Evolutionary conservation across 2,329 filamentous ascomycete species (phyloP), one percentile per base, ranked within the genome.

Genomic region (Alternaria triticimaculans): DNA sequence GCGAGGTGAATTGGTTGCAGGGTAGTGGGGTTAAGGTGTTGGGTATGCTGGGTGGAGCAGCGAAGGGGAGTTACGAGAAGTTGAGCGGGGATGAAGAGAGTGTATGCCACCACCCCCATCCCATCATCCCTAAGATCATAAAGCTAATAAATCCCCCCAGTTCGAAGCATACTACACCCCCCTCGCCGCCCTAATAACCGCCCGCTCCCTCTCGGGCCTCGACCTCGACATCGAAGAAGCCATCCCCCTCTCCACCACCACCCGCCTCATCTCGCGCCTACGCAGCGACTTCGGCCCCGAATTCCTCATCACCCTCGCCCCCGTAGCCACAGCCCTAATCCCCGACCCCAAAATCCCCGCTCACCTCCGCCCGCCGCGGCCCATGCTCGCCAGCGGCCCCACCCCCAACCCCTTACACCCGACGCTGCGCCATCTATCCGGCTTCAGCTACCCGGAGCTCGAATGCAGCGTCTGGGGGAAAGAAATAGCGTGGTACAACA

Each of bases 41-140:
- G 76, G 92, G 88, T 58, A 96, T 97, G 92, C 84, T 97, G 2
- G 94, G 94, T 43, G 94, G 94, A 15, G 93, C 94, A 3, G 93
- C 93, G 0, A 86, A 87, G 63, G 94, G 94, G 11, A 91, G 89
- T 12, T 97, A 87, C 76, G 82, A 84, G 53, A 84, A 87, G 59
- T 63, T 81, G 23, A 68, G 75, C 30, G 78, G 78, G 2, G 69
- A 71, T 9, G 77, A 78, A 5, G 75, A 78, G 63, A 72, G 64
- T 46, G 77, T 79, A 73, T 15, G 70, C 50, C 14, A 23, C 4
- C n/a, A 33, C 15, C 21, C 30, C 33, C 20, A 20, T 67, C 23
- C 11, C 14, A 6, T 20, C 20, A 37, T n/a, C n/a, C 15, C 8
- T 12, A 18, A 9, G 25, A 11, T n/a, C 12, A 7, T 26, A 18